These are phyloP conservation scores for Hamamelis virginiana DNA, from an alignment of 164 flowering plant species.

Conservation along the genomic window DNA sequence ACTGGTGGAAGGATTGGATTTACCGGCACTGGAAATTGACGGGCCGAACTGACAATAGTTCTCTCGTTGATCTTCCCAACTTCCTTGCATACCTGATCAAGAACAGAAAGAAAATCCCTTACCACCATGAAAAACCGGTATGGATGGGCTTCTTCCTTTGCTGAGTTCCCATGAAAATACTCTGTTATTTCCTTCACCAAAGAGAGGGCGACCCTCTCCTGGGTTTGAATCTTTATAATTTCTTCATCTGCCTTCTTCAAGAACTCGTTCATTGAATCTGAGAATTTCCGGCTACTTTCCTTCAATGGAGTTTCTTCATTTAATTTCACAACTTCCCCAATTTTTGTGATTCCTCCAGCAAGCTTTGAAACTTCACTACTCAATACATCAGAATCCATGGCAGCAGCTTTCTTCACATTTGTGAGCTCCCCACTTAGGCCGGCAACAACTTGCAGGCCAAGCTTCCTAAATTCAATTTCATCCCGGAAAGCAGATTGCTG, in stretches of 20 bases:
- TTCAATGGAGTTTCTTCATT: constrained; percentile 19
- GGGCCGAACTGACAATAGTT: constrained; percentile 36
- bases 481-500: constrained; percentile 25
- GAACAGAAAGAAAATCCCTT: constrained; percentile 67
- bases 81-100: constrained; percentile 83
- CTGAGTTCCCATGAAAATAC: constrained; percentile 86
- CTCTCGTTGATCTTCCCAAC: constrained; percentile 53
- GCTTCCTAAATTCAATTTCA: constrained; percentile 34
- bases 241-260: constrained; percentile 40
- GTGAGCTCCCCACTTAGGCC: constrained; percentile 42
- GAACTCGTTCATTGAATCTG: constrained; percentile 38
- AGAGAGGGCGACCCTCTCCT: constrained; percentile 57
- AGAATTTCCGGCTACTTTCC: constrained; percentile 28
- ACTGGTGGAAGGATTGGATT: constrained; percentile 32
- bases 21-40: constrained; percentile 29
- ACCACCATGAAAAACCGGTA: constrained; percentile 80
- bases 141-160: constrained; percentile 83
- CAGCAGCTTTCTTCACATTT: constrained; percentile 51
- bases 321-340: constrained; percentile 31
- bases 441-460: constrained; percentile 45
- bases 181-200: constrained; percentile 74
- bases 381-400: constrained; percentile 40
- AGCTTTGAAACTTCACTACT: constrained; percentile 37
- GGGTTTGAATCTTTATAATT: constrained; percentile 35
- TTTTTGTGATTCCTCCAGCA: constrained; percentile 47